phyloP scores from a whole-genome alignment of 257 asterid genomes.

The Dorcoceras hygrometricum region DNA sequence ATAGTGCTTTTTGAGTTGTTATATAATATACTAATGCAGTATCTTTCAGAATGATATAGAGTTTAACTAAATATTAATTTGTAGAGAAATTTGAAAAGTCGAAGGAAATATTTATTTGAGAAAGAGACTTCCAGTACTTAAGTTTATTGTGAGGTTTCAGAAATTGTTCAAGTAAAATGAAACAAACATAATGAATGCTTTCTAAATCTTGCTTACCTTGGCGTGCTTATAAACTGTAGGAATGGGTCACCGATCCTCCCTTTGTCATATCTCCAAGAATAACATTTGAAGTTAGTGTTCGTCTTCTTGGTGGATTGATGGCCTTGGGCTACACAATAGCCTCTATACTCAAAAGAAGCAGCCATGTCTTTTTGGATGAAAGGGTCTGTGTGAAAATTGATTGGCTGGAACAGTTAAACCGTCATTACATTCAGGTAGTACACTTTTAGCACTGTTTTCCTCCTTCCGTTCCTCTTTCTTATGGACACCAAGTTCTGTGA shows the following conservation, averaged over 20 bases:
- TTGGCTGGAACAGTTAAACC: slow-evolving; percentile 91
- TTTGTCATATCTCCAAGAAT: slow-evolving; percentile 99
- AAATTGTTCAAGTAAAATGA: background rate
- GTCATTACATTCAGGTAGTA: slow-evolving; percentile 85
- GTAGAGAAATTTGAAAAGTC: background rate
- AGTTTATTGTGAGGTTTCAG: background rate
- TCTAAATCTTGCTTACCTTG: background rate
- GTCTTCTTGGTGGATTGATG: slow-evolving; percentile 98
- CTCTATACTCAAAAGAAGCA: slow-evolving; percentile 88
- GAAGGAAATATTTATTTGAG: background rate
- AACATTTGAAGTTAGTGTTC: slow-evolving; percentile 94
- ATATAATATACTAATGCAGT: no score
- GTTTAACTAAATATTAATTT: no score
- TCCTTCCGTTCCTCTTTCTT: slow-evolving; percentile 2
- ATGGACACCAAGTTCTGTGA: background rate
- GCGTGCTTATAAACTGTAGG: slow-evolving; percentile 46
- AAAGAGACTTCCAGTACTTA: background rate
- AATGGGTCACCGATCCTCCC: slow-evolving; percentile 96
- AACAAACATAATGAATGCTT: background rate
- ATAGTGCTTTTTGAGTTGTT: background rate
- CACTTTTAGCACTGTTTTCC: slow-evolving; percentile 12
- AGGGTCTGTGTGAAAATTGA: slow-evolving; percentile 90
- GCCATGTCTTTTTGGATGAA: slow-evolving; percentile 79
- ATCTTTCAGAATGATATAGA: no score
- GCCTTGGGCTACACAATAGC: slow-evolving; percentile 99